A percentile compares a stretch with the other conserved stretches of the same genome.
phyloP scores from a whole-genome alignment of 2,329 filamentous ascomycete species.

The Eutypella sp. region DNA sequence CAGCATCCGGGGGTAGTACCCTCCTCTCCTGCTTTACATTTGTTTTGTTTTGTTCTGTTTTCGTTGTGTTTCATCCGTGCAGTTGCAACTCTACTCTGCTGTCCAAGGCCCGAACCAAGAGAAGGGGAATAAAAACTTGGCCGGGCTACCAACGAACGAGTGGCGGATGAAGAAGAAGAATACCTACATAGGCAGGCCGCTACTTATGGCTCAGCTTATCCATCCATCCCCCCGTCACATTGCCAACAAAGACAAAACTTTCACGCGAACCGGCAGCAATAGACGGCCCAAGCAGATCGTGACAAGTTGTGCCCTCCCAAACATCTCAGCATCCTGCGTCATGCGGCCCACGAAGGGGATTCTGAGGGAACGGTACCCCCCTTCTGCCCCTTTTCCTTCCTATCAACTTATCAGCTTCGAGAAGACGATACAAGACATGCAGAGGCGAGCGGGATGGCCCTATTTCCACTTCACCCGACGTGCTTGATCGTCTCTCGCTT shows the following conservation, averaged over 20 bases:
- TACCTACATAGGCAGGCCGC: background rate
- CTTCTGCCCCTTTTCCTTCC: background rate
- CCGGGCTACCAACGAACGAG: background rate
- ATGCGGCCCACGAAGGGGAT: background rate
- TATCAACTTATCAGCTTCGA: background rate
- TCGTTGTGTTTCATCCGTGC: background rate
- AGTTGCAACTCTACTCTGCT: background rate
- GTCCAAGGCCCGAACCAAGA: background rate
- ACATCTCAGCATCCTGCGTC: background rate
- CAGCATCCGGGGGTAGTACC: background rate
- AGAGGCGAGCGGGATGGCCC: background rate
- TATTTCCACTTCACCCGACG: no score
- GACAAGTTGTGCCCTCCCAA: slow-evolving; percentile 8
- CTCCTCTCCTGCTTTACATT: background rate
- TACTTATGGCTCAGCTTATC: background rate
- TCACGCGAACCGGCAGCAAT: slow-evolving; percentile 10
- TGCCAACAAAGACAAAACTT: slow-evolving; percentile 15
- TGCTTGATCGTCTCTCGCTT: background rate
- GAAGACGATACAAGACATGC: background rate
- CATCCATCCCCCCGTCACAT: slow-evolving; percentile 14
- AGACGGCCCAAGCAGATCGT: slow-evolving; percentile 14
- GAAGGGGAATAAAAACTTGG: no score
- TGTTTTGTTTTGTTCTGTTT: background rate
- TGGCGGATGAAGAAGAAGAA: background rate
- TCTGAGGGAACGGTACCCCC: no score